phyloP scores from a whole-genome alignment of 192 early-diverging fungal species.

The Jimgerdemannia flammicorona region DNA sequence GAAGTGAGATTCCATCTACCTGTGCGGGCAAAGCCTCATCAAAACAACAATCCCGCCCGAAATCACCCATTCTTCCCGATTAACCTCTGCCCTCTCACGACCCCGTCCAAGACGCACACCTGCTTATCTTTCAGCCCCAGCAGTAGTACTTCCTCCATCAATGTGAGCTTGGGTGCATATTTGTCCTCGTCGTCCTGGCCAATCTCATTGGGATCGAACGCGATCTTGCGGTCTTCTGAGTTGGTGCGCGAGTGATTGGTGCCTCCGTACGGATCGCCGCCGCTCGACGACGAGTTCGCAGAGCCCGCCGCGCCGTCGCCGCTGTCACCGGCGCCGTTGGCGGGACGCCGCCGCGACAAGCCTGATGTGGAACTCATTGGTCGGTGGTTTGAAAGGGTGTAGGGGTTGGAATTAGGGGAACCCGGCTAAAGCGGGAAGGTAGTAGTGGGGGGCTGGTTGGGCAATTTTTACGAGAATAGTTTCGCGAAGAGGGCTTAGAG shows the following conservation, averaged over 20 bases:
- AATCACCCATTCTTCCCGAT: not conserved
- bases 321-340: not conserved
- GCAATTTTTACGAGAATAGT: no score
- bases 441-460: no score
- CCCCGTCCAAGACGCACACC: conserved; percentile 33
- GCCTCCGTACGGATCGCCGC: not conserved
- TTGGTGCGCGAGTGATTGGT: not conserved
- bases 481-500: no score
- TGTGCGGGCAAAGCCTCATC: not conserved
- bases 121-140: conserved; percentile 93
- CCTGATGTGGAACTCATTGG: not conserved
- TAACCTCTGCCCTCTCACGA: not conserved
- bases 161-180: conserved; percentile 70
- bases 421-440: no score
- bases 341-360: not conserved
- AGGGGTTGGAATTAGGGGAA: not conserved
- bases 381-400: not conserved
- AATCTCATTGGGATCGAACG: conserved; percentile 51
- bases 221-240: conserved; percentile 26
- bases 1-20: not conserved
- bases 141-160: conserved; percentile 94
- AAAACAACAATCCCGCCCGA: not conserved
- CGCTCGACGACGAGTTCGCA: not conserved
- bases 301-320: not conserved
- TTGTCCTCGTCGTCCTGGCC: conserved; percentile 47